Evolutionary conservation across 108 stramenopile species (phyloP).

Genomic region (Nitzschia sp.): DNA sequence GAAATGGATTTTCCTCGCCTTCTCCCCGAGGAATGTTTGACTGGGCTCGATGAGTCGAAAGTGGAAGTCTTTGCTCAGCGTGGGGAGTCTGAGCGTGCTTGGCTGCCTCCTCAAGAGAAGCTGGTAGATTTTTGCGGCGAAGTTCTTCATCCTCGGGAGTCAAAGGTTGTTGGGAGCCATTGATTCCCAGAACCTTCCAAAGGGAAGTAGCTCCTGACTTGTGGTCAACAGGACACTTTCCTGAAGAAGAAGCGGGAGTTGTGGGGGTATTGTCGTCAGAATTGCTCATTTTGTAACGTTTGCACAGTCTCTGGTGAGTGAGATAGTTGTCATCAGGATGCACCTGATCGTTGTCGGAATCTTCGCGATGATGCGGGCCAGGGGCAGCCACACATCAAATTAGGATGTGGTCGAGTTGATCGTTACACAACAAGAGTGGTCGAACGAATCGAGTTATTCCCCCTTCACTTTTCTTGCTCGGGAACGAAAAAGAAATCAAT

Average conservation of each 20-base stretch:
- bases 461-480: too few species aligned
- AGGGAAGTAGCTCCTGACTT: slow-evolving; percentile 19
- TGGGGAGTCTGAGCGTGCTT: slow-evolving; percentile 73
- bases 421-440: too few species aligned
- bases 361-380: too few species aligned
- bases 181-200: slow-evolving; percentile 26
- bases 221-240: slow-evolving; percentile 42
- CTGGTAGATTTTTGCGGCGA: slow-evolving; percentile 26
- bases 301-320: too few species aligned
- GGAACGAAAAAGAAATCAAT: too few species aligned
- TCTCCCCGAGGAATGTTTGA: slow-evolving; percentile 80
- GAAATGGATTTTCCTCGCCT: slow-evolving; percentile 11
- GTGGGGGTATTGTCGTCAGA: neutral
- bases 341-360: too few species aligned
- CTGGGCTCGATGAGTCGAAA: slow-evolving; percentile 63
- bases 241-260: neutral
- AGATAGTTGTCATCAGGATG: too few species aligned
- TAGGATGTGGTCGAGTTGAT: too few species aligned
- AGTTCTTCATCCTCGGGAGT: neutral
- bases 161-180: neutral
- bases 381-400: too few species aligned
- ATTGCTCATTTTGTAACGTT: too few species aligned
- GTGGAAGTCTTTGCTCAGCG: slow-evolving; percentile 68
- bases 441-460: too few species aligned
- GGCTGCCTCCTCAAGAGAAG: slow-evolving; percentile 80